Evolutionary conservation across 805 yeast species (phyloP).

Genomic region (Kuraishia floccosa): DNA sequence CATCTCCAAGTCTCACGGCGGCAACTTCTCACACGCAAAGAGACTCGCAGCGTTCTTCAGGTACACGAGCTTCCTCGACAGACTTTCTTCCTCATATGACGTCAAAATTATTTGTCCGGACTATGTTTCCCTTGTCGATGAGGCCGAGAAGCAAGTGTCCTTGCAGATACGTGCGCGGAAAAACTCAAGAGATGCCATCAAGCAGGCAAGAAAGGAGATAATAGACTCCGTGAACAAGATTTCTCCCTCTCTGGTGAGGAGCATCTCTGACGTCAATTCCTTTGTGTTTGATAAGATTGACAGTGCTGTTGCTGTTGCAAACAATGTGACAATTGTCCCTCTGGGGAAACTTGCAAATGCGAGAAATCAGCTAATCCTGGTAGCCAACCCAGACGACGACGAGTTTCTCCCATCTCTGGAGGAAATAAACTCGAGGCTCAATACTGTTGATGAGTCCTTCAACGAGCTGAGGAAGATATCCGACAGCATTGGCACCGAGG

Average conservation of each 20-base stretch:
- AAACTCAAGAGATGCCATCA: slow-evolving; percentile 29
- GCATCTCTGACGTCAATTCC: slow-evolving; percentile 54
- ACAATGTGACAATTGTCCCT: slow-evolving; percentile 47
- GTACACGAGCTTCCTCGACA: slow-evolving; percentile 34
- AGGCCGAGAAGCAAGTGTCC: slow-evolving; percentile 29
- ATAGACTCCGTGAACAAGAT: slow-evolving; percentile 64
- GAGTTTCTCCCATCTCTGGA: slow-evolving; percentile 66
- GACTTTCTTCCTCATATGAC: slow-evolving; percentile 25
- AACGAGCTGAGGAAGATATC: slow-evolving; percentile 49
- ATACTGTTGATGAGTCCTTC: slow-evolving; percentile 41
- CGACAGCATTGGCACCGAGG: slow-evolving; percentile 35
- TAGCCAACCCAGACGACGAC: slow-evolving; percentile 38
- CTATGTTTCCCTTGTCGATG: slow-evolving; percentile 28
- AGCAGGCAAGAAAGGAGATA: slow-evolving; percentile 57
- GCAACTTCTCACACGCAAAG: slow-evolving; percentile 65
- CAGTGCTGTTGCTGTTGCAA: slow-evolving; percentile 26
- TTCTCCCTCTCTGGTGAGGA: slow-evolving; percentile 52
- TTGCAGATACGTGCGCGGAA: slow-evolving; percentile 51
- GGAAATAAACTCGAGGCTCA: slow-evolving; percentile 46
- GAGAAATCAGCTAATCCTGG: slow-evolving; percentile 38
- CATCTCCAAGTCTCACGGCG: slow-evolving; percentile 83
- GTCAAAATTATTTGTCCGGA: slow-evolving; percentile 39
- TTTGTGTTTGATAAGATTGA: slow-evolving; percentile 41
- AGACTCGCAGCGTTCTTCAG: slow-evolving; percentile 59
- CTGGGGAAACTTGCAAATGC: slow-evolving; percentile 37